Base-by-base conservation (phyloP, 805 yeast species). In the Lipomyces japonicus region DNA sequence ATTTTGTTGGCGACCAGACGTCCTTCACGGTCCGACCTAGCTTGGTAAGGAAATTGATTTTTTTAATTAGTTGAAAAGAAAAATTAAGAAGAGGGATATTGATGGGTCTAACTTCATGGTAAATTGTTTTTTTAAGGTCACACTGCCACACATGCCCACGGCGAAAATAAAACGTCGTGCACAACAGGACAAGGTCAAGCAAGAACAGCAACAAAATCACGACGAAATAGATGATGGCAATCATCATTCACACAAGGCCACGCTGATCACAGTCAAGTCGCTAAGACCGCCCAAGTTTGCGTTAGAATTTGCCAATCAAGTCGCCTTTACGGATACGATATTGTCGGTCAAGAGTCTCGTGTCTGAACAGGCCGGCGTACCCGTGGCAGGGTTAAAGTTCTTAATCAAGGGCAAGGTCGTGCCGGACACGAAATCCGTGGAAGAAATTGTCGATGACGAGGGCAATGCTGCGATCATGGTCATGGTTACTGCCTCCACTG, bases 211-310 rank as follows among this genome's bases (percentile, higher is more conserved):
- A n/a, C 37, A 23, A 9, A 12, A 10, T 40, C 45, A 30, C 10
- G 7, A 9, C 21, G 23, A 9, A 7, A 35, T 21, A 18, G 19
- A 3, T 34, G 23, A 30, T 12, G 42, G 35, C 23, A 7, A 6
- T 12, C n/a, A 5, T 6, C 22, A 5, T 16, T 10, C 6, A 32
- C 9, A n/a, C 5, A 46, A 19, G 39, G 32, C 30, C 23, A 54
- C 45, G 4, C 22, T n/a, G 1, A n/a, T 54, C n/a, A 35, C 50
- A 12, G 34, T 54, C 18, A 54, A 54, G 43, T 51, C 58, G 3
- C 46, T 54, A n/a, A 50, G 58, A 2, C 44, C 57, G 16, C 58
- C 58, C 4, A 47, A 54, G 25, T 51, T 54, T 44, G 30, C 37
- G 35, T 18, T 47, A 18, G 31, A 49, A 3, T 39, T 10, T 25